Evolutionary conservation across 1,284 basidiomycete species (phyloP).

Genomic region (Schizophyllum amplum): DNA sequence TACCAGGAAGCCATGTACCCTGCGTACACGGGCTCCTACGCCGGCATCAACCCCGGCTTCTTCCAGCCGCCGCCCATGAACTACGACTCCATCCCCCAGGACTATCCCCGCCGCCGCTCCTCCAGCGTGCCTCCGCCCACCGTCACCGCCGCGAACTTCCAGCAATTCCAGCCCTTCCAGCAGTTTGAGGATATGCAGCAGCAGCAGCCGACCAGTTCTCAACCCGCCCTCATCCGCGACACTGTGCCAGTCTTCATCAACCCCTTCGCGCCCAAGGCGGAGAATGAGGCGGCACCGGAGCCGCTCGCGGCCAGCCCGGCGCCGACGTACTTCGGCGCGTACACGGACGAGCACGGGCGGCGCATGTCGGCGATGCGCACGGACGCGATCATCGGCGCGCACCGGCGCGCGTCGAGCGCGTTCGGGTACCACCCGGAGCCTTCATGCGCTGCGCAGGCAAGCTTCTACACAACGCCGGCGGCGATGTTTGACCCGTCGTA

Average conservation of each 20-base stretch:
- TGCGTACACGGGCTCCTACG: neutral
- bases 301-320: too few relatives aligned
- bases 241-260: neutral
- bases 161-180: neutral
- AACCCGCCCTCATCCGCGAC: neutral
- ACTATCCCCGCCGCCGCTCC: neutral
- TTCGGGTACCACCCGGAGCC: neutral
- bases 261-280: neutral
- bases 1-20: neutral
- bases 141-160: neutral
- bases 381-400: neutral
- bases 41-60: neutral
- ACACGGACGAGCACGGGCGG: neutral
- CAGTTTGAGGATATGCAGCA: too few relatives aligned
- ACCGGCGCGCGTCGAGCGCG: neutral
- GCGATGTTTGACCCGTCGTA: neutral
- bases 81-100: neutral
- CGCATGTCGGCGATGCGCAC: neutral
- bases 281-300: neutral
- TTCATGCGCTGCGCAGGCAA: neutral
- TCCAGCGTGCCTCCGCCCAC: neutral
- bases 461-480: neutral
- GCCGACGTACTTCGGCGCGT: neutral
- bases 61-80: neutral
- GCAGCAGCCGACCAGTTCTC: too few relatives aligned